Conservation (phyloP, 257 asterid species). For the Penstemon davidsonii region DNA sequence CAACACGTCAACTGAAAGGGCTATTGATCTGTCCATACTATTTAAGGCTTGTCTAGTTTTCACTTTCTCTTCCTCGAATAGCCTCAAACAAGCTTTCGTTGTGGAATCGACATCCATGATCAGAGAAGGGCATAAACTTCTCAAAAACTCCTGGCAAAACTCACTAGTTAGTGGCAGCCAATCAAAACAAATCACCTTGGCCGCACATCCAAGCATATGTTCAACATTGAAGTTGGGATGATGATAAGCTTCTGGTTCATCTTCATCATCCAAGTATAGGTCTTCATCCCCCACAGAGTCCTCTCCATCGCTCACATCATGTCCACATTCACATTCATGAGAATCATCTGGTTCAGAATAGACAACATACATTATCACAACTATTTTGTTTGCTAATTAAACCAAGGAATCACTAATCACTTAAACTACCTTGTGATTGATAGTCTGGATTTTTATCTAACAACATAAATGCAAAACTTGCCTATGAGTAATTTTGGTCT, state of each 20-base stretch:
- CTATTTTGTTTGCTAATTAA: too few relatives aligned
- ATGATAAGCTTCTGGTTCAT: neutral
- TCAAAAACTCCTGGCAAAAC: neutral
- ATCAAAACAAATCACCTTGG: neutral
- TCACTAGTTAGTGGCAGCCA: neutral
- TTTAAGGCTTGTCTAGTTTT: neutral
- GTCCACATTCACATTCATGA: neutral
- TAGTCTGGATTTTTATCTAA: too few relatives aligned
- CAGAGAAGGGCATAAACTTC: neutral
- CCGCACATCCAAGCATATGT: neutral
- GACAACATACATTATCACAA: too few relatives aligned
- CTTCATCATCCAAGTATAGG: neutral
- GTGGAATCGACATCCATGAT: neutral
- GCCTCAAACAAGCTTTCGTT: constrained; percentile 8
- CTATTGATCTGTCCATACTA: neutral
- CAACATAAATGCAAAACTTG: too few relatives aligned
- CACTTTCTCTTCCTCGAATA: constrained; percentile 18
- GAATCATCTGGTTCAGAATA: neutral
- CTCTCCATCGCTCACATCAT: neutral
- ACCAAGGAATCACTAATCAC: too few relatives aligned
- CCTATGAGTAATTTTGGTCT: too few relatives aligned
- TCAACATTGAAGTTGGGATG: neutral
- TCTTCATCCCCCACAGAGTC: constrained; percentile 1
- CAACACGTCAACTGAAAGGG: constrained; percentile 13
- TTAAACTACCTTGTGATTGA: too few relatives aligned